Evolutionary conservation across 2,329 filamentous ascomycete genomes (phyloP), one percentile per base, ranked within the genome.

Genomic region (Pyrenochaeta sp.): DNA sequence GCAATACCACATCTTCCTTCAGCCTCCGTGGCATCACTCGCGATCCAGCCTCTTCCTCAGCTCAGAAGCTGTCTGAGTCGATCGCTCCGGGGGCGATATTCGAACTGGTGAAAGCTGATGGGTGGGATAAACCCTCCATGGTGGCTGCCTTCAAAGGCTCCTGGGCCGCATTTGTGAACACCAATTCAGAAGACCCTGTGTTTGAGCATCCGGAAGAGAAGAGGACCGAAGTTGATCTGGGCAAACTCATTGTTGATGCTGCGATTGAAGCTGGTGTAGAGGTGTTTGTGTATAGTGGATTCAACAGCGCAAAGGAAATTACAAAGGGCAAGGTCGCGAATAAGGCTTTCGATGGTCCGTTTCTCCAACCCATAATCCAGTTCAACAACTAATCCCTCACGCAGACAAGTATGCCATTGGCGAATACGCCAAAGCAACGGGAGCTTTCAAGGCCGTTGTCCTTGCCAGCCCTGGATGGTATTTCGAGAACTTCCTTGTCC

Each of bases 11-110:
- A 6, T 51, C 54, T 3, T 41, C 63, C 11, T 74, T 78, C 44
- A 65, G 75, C 19, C 80, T 86, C 35, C 75, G 82, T 14, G 83
- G 81, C 6, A 72, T 84, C 14, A 84, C 82, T 2, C 78, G 83
- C 48, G 74, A 84, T 49, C 57, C 75, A 1, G 60, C 67, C 11
- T 82, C 80, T 0, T 31, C 65, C 2, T 72, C 73, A 3, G 78
- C 82, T 1, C 72, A 79, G 56, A 65, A 63, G 6, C 73, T 83
- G 3, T 60, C 68, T n/a, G n/a, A n/a, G n/a, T n/a, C n/a, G n/a
- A n/a, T n/a, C n/a, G n/a, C 4, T 29, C 31, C n/a, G 32, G 41
- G 1, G 46, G 44, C 14, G 24, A n/a, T n/a, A n/a, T n/a, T 55
- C 14, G 50, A 55, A 17, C 17, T 58, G 1, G 48, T 55, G n/a